Evolutionary conservation across 1,284 basidiomycete species (phyloP), one percentile per base, ranked within the genome.

Genomic region (Fomitopsis schrenkii): DNA sequence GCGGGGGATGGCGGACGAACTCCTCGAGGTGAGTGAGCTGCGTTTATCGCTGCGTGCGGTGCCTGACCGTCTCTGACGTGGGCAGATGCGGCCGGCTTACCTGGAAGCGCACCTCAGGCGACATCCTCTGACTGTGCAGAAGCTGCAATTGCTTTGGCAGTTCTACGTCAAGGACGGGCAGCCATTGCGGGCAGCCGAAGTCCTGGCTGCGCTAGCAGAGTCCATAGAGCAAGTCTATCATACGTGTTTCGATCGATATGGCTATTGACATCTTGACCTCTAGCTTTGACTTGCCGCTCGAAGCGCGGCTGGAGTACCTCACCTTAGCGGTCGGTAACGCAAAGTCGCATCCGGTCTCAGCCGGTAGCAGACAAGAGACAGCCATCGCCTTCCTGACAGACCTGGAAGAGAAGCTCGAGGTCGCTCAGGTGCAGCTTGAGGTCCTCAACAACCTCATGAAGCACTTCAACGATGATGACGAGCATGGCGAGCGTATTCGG

Each of bases 331-430:
- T 97, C 41, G 93, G 93, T 60, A 97, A 98, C 70, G 97, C 95
- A 54, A 98, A 98, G 77, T 95, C 95, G 17, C 91, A 95, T 70
- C 90, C 94, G 17, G 83, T 93, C 33, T 86, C 92, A 36, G 81
- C 83, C 19, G 83, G 83, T 33, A 90, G 91, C 33, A 80, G 83
- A 66, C 89, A 93, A 67, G 95, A 94, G 73, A 88, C 87, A 22
- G 90, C 91, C 10, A 94, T 98, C 60, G 90, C 93, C 55, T 97
- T 98, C 79, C 83, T 97, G 30, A 93, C 91, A 0, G 91, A 95
- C 65, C 80, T 98, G 17, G 96, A 98, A 76, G 97, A 99, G 76
- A 95, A 95, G 72, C 83, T 99, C 9, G 97, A 99, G 61, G 97
- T 99, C 14, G 94, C 95, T 3, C 93, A 97, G 76, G 95, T 99